A percentile compares a stretch with the other conserved stretches of the same genome.
phyloP scores from a whole-genome alignment of 2,329 filamentous ascomycete genomes.

The Penicillium janthinellum region DNA sequence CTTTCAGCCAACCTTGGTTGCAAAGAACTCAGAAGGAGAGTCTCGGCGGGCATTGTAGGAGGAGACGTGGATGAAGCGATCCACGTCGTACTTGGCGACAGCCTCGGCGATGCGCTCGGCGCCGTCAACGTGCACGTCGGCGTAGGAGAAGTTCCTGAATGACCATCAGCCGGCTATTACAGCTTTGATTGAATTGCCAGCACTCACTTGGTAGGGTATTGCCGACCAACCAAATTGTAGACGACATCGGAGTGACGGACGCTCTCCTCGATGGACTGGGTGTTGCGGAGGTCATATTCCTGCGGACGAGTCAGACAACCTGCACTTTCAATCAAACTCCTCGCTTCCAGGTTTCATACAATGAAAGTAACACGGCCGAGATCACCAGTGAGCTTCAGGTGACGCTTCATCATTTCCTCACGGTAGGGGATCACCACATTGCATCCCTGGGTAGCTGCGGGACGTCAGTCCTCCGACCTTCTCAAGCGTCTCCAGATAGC shows the following conservation, averaged over 20 bases:
- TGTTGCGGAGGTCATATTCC: slow-evolving; percentile 96
- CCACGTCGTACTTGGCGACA: slow-evolving; percentile 95
- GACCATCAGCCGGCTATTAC: slow-evolving; percentile 34
- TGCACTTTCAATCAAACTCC: not conserved
- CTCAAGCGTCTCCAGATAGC: slow-evolving; percentile 1
- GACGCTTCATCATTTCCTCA: slow-evolving; percentile 97
- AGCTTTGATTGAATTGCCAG: not conserved
- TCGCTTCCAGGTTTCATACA: slow-evolving; percentile 48
- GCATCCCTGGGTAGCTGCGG: slow-evolving; percentile 82
- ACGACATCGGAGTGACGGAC: slow-evolving; percentile 97
- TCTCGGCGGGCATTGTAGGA: slow-evolving; percentile 84
- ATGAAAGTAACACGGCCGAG: slow-evolving; percentile 86
- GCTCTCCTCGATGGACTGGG: slow-evolving; percentile 91
- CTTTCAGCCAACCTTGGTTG: slow-evolving; percentile 69
- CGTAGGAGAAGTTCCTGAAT: slow-evolving; percentile 82
- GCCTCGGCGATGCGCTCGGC: slow-evolving; percentile 90
- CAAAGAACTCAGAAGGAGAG: slow-evolving; percentile 85
- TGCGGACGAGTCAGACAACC: slow-evolving; percentile 38
- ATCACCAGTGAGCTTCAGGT: slow-evolving; percentile 95
- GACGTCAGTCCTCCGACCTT: slow-evolving; percentile 27
- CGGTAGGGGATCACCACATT: slow-evolving; percentile 91
- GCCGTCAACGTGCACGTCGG: slow-evolving; percentile 91
- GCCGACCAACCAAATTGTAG: slow-evolving; percentile 91
- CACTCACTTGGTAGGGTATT: slow-evolving; percentile 90
- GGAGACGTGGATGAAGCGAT: slow-evolving; percentile 94